These are phyloP conservation scores for Trichoderma sp. DNA, from an alignment of 2,329 filamentous ascomycete species.

Conservation along the genomic window DNA sequence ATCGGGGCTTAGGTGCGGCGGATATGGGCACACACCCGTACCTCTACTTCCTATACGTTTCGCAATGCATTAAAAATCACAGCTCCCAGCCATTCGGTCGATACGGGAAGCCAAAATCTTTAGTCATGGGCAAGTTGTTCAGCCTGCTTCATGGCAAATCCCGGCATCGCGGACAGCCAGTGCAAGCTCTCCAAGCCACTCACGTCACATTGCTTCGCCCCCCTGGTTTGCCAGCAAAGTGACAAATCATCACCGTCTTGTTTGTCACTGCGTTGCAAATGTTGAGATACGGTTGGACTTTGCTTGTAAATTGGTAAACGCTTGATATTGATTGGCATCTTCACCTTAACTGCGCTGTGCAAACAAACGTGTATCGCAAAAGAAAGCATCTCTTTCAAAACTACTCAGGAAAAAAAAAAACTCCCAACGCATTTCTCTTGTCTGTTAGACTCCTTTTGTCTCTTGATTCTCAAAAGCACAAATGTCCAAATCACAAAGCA, in stretches of 20 bases:
- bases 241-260: not conserved
- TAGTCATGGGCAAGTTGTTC: not conserved
- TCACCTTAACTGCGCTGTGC: constrained; percentile 18
- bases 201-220: constrained; percentile 22
- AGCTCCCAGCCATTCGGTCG: not conserved
- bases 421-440: not conserved
- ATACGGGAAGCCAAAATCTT: not conserved
- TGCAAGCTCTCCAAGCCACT: constrained; percentile 17
- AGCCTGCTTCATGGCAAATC: not conserved
- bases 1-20: not conserved
- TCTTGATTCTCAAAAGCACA: constrained; percentile 1
- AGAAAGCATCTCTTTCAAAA: not conserved
- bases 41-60: no score
- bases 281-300: not conserved
- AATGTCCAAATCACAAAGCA: constrained; percentile 3
- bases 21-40: not conserved
- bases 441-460: not conserved
- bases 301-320: no score
- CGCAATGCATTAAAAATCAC: not conserved
- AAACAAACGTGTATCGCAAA: constrained; percentile 14
- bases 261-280: not conserved
- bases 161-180: not conserved
- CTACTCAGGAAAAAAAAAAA: not conserved
- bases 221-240: not conserved
- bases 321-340: constrained; percentile 21